phyloP scores from a whole-genome alignment of 495 filamentous ascomycete genomes.

The Beverwykella pulmonaria region DNA sequence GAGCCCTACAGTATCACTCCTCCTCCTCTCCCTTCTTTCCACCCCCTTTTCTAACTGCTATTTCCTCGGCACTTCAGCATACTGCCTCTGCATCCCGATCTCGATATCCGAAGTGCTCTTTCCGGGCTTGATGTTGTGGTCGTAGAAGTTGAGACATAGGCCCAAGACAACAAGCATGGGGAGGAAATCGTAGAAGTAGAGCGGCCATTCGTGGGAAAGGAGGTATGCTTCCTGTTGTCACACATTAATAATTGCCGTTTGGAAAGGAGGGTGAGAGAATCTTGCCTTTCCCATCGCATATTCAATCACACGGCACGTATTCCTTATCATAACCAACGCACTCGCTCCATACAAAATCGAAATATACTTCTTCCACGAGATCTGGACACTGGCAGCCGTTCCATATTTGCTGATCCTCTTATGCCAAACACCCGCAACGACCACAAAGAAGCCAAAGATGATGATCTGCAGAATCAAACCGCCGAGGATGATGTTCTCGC shows the following conservation, averaged over 20 bases:
- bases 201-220: conserved; percentile 17
- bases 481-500: conserved; percentile 39
- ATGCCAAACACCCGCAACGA: conserved; percentile 31
- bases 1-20: background rate
- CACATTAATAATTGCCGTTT: no score
- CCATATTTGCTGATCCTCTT: background rate
- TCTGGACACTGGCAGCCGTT: background rate
- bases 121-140: conserved; percentile 20
- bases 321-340: conserved; percentile 11
- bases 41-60: background rate
- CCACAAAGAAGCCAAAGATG: conserved; percentile 41
- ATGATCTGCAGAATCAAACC: conserved; percentile 42
- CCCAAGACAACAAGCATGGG: conserved; percentile 9
- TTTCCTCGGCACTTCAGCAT: background rate
- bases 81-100: background rate
- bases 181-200: conserved; percentile 28
- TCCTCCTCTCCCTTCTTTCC: background rate
- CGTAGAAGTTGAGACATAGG: conserved; percentile 18
- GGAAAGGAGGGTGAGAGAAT: background rate
- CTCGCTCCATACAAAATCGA: conserved; percentile 15
- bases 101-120: conserved; percentile 3
- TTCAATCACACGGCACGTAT: conserved; percentile 26
- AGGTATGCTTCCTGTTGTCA: conserved; percentile 17
- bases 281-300: conserved; percentile 22
- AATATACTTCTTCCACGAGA: conserved; percentile 21